A percentile compares a stretch with the other conserved stretches of the same genome.
Conservation (phyloP, 1,284 basidiomycete genomes). For the Puccinia novopanici region DNA sequence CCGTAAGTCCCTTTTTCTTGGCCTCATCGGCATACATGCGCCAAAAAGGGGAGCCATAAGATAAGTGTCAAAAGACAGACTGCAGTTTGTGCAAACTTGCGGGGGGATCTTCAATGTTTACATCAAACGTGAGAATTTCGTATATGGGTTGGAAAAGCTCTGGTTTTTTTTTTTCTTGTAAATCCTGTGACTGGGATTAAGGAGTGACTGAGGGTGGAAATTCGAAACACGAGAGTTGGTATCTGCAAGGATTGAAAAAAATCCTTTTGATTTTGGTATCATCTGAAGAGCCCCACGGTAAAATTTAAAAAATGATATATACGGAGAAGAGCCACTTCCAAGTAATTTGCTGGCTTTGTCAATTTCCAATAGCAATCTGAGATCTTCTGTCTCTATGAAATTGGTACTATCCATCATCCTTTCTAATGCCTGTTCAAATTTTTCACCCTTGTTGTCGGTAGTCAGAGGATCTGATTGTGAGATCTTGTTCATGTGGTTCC, state of each 20-base stretch:
- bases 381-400: background rate
- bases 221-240: constrained; percentile 8
- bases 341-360: background rate
- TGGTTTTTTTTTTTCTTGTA: too few species aligned
- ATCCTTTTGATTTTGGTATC: background rate
- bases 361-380: background rate
- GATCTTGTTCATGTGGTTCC: background rate
- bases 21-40: background rate
- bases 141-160: too few species aligned
- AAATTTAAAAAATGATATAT: background rate
- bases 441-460: background rate
- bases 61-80: background rate
- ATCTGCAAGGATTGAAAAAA: constrained; percentile 8
- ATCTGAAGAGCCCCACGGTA: background rate
- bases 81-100: background rate
- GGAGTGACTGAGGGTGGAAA: background rate
- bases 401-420: background rate
- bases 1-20: background rate
- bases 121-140: too few species aligned
- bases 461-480: background rate
- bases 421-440: background rate
- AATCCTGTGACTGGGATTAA: too few species aligned
- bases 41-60: background rate
- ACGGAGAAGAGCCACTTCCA: background rate
- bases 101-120: background rate